A percentile compares a stretch with the other conserved stretches of the same genome.
Evolutionary conservation across 306 rosid species (phyloP).

Genomic region (Cucurbita argyrosperma): DNA sequence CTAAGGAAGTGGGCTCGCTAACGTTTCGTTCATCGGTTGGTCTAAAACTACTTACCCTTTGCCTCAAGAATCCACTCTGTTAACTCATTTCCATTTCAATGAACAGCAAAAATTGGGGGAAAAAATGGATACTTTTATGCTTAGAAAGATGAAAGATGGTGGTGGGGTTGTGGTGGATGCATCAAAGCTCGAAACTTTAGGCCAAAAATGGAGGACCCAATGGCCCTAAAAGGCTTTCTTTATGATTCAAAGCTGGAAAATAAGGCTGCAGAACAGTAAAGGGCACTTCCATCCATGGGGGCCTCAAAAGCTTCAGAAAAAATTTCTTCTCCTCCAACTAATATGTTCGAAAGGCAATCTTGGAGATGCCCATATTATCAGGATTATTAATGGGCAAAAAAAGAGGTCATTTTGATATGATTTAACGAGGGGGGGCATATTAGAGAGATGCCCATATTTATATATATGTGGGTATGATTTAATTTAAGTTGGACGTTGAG

Average conservation of each 20-base stretch:
- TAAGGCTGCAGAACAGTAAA: neutral
- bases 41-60: neutral
- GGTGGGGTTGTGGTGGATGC: neutral
- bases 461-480: neutral
- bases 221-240: neutral
- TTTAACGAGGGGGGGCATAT: neutral
- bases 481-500: neutral
- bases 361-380: conserved; percentile 1
- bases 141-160: neutral
- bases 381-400: neutral
- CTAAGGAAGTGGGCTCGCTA: too few relatives aligned
- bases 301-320: neutral
- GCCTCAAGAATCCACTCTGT: neutral
- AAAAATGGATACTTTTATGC: neutral
- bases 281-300: neutral
- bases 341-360: conserved; percentile 6
- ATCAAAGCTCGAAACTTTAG: neutral
- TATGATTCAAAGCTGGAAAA: neutral
- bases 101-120: neutral
- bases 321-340: neutral
- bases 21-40: conserved; percentile 11
- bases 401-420: neutral
- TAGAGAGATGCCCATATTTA: neutral
- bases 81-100: neutral
- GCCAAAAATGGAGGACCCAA: neutral